Evolutionary conservation across 148 eudicot species (phyloP), one percentile per base, ranked within the genome.

Genomic region (Rhododendron ferrugineum): DNA sequence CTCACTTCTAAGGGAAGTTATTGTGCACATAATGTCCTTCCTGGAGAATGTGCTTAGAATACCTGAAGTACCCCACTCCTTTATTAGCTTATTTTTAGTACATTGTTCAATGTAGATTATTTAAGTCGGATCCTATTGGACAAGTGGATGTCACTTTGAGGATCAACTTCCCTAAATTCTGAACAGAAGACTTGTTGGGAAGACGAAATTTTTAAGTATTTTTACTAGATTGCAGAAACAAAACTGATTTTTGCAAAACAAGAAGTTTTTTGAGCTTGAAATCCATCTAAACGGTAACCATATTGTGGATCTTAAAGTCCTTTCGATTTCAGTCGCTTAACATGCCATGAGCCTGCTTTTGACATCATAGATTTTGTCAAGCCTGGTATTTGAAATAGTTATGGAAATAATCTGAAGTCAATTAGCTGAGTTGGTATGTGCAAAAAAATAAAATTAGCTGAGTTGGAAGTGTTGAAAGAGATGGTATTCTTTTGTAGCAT

Each of bases 341-440:
- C 75, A n/a, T 82, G 58, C 42, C 37, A 82, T 82, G 58, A 82
- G 70, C 84, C 18, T 82, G 28, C 15, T 82, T 44, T 50, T 72
- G 11, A 50, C 54, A 32, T 47, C 66, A 2, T 49, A 79, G n/a
- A n/a, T 79, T 79, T 49, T 44, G 26, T 40, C 49, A n/a, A 46
- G 81, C 81, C 81, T 46, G 74, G 36, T 60, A 80, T 37, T 58
- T 62, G 56, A 73, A 30, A 79, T 77, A 76, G 47, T 20, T 58
- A 20, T 37, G 70, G 18, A 79, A 44, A 26, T 10, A 58, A 44
- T 81, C 18, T 78, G 60, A 79, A 28, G 11, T 80, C 30, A 28
- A 34, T 49, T 82, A 46, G 30, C n/a, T 68, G 37, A 68, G 2
- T 18, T 70, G 16, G 34, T 28, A 44, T 6, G 28, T 11, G 50